Conservation (phyloP, 768 basidiomycete genomes). For the Ramaria sp. region DNA sequence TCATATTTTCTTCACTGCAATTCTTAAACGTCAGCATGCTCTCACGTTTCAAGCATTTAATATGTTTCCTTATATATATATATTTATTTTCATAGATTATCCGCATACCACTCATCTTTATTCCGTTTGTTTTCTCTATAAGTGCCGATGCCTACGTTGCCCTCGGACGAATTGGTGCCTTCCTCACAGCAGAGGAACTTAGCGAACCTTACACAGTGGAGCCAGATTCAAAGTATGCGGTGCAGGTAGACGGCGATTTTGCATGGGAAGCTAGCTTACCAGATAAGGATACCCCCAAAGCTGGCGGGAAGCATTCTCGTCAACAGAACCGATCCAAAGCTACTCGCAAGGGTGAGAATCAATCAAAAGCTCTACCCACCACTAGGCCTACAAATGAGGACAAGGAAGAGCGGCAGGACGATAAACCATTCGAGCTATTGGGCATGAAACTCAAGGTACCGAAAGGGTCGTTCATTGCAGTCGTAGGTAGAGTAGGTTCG, state of each 20-base stretch:
- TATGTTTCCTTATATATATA: neutral
- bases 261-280: conserved; percentile 34
- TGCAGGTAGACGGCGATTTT: conserved; percentile 41
- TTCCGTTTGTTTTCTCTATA: conserved; percentile 43
- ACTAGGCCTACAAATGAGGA: conserved; percentile 10
- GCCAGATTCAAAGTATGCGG: conserved; percentile 23
- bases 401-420: conserved; percentile 8
- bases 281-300: conserved; percentile 12
- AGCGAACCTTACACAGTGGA: conserved; percentile 36
- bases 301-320: conserved; percentile 11
- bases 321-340: conserved; percentile 14
- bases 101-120: conserved; percentile 43
- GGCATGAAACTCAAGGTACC: conserved; percentile 36
- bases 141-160: conserved; percentile 42
- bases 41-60: neutral
- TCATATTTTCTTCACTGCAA: conserved; percentile 48
- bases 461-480: conserved; percentile 52
- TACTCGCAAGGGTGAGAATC: conserved; percentile 4
- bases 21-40: conserved; percentile 39
- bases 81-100: conserved; percentile 32
- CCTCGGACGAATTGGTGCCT: conserved; percentile 34
- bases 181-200: conserved; percentile 47
- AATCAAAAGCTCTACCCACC: conserved; percentile 13
- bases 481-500: conserved; percentile 67
- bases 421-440: conserved; percentile 37